phyloP scores from a whole-genome alignment of 768 basidiomycete species.

The Rhizopogon vinicolor region DNA sequence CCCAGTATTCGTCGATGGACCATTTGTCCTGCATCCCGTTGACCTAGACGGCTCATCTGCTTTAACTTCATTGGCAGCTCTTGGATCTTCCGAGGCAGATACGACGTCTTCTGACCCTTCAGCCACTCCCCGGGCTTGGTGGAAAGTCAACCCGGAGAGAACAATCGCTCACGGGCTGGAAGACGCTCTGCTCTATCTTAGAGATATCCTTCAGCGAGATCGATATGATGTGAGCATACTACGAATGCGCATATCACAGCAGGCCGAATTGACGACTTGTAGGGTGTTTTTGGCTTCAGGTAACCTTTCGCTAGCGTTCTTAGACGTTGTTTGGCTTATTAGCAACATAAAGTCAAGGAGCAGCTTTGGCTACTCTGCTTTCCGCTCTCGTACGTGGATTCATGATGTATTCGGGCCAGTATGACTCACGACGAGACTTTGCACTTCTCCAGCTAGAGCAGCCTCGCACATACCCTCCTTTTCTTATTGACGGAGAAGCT shows the following conservation, averaged over 20 bases:
- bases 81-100: conserved; percentile 36
- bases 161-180: conserved; percentile 52
- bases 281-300: conserved; percentile 86
- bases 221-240: conserved; percentile 57
- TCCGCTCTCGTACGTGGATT: conserved; percentile 54
- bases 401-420: not conserved
- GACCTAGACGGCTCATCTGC: conserved; percentile 42
- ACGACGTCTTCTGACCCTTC: conserved; percentile 40
- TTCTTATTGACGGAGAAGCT: conserved; percentile 57
- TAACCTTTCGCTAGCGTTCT: conserved; percentile 16
- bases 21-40: conserved; percentile 59
- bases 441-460: conserved; percentile 41
- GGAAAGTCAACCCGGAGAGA: conserved; percentile 49
- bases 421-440: conserved; percentile 1
- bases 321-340: conserved; percentile 1
- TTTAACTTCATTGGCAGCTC: conserved; percentile 24
- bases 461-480: conserved; percentile 48
- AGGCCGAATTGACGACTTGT: not conserved
- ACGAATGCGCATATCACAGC: not conserved
- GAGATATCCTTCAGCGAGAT: conserved; percentile 51
- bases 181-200: conserved; percentile 49
- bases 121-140: conserved; percentile 68
- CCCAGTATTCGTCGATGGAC: conserved; percentile 72
- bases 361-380: conserved; percentile 67
- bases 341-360: conserved; percentile 58